Percentiles rank a stretch among this genome's conserved stretches.
Conservation (phyloP, 495 filamentous ascomycete genomes). For the Penicillium turbatum region DNA sequence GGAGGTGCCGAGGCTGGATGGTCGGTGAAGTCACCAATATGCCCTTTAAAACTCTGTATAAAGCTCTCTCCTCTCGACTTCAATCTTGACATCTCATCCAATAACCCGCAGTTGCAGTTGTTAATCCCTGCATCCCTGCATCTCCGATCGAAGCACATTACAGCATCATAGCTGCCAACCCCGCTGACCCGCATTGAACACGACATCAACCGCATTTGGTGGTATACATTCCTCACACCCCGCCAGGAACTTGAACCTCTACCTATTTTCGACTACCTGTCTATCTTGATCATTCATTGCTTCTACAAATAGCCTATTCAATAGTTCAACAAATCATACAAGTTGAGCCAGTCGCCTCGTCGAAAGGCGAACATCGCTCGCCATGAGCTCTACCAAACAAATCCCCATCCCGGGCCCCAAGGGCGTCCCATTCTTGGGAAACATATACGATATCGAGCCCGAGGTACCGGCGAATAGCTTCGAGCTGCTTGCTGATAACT, state of each 20-base stretch:
- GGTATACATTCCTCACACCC: not conserved
- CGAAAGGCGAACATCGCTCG: not conserved
- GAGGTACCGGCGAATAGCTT: slow-evolving; percentile 51
- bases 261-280: not conserved
- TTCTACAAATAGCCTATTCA: not conserved
- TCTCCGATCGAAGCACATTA: not conserved
- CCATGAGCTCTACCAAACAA: slow-evolving; percentile 19
- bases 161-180: not conserved
- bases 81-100: not conserved
- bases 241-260: not conserved
- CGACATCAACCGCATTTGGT: slow-evolving; percentile 6
- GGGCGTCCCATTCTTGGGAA: slow-evolving; percentile 63
- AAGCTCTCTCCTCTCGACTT: not conserved
- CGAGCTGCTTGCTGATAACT: slow-evolving; percentile 54
- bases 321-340: not conserved
- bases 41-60: not conserved
- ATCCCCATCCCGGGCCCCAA: slow-evolving; percentile 55
- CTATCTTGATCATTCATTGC: not conserved
- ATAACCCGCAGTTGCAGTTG: not conserved
- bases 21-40: not conserved
- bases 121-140: not conserved
- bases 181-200: not conserved
- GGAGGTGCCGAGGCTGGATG: not conserved
- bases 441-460: slow-evolving; percentile 56
- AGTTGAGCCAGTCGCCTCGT: not conserved